Percentiles rank a stretch among this genome's conserved stretches.
Evolutionary conservation across 495 filamentous ascomycete species (phyloP).

Genomic region (Entonaema liquescens): DNA sequence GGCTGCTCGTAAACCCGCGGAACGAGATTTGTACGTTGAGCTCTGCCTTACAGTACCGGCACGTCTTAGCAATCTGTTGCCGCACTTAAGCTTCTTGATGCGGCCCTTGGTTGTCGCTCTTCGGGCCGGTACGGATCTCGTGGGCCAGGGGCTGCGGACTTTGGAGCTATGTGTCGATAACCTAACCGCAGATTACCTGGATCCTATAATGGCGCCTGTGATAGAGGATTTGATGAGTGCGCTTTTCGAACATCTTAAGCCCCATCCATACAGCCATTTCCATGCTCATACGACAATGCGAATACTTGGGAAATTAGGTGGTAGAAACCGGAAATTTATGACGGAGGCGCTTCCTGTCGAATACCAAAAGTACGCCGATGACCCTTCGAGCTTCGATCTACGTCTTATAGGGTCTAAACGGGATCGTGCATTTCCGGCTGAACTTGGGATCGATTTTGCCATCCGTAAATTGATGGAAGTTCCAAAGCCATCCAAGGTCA

Average conservation of each 20-base stretch:
- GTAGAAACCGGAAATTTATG: slow-evolving; percentile 93
- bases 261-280: slow-evolving; percentile 93
- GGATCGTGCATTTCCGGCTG: slow-evolving; percentile 85
- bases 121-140: slow-evolving; percentile 88
- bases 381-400: slow-evolving; percentile 83
- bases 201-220: slow-evolving; percentile 98
- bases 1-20: slow-evolving; percentile 85
- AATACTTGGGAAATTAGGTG: slow-evolving; percentile 97
- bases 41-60: slow-evolving; percentile 96
- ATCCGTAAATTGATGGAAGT: slow-evolving; percentile 84
- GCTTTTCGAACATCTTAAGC: slow-evolving; percentile 91
- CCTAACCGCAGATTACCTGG: slow-evolving; percentile 94
- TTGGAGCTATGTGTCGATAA: slow-evolving; percentile 98
- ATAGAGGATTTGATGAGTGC: slow-evolving; percentile 98
- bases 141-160: slow-evolving; percentile 92
- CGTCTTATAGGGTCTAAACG: slow-evolving; percentile 86
- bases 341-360: slow-evolving; percentile 82
- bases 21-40: slow-evolving; percentile 96
- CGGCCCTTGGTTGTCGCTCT: slow-evolving; percentile 94
- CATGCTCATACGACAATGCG: slow-evolving; percentile 97
- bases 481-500: slow-evolving; percentile 63
- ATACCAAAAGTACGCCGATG: slow-evolving; percentile 86
- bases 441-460: slow-evolving; percentile 86
- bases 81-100: slow-evolving; percentile 98
- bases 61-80: slow-evolving; percentile 90